A percentile compares a stretch with the other conserved stretches of the same genome.
These are phyloP conservation scores for Acanthamoeba triangularis DNA, from an alignment of 208 protist species.

Conservation along the genomic window DNA sequence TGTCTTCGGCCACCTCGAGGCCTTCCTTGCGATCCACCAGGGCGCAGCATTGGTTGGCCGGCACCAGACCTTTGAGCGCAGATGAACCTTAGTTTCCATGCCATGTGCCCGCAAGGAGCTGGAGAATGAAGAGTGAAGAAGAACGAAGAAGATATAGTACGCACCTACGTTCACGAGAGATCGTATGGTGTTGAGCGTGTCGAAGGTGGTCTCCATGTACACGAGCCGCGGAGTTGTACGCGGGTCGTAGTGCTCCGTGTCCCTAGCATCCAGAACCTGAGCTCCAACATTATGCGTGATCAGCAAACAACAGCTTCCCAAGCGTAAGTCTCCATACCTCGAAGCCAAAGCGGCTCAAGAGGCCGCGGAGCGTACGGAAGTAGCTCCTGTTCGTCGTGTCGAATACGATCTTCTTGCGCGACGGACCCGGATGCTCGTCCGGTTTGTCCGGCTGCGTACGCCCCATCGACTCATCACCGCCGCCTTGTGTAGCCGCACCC, in stretches of 20 bases:
- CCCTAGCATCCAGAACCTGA: neutral
- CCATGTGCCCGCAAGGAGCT: neutral
- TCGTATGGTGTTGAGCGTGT: slow-evolving; percentile 4
- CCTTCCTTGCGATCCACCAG: neutral
- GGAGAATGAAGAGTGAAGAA: neutral
- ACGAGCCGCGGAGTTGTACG: neutral
- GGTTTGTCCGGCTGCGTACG: neutral
- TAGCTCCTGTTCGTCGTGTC: slow-evolving; percentile 22
- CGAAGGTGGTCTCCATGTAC: slow-evolving; percentile 19
- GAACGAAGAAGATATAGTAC: neutral
- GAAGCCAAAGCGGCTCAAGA: neutral
- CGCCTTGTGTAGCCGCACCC: too few relatives aligned
- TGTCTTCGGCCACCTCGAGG: slow-evolving; percentile 4
- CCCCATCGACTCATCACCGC: too few relatives aligned
- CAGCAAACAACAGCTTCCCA: too few relatives aligned
- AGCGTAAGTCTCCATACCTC: neutral
- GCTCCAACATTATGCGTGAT: too few relatives aligned
- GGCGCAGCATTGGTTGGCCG: neutral
- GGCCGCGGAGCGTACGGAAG: neutral
- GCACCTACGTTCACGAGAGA: neutral
- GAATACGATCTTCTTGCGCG: slow-evolving; percentile 3
- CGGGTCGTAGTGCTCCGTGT: neutral
- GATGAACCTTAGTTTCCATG: neutral
- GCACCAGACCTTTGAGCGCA: neutral
- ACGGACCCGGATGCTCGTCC: neutral